Evolutionary conservation across 192 early-diverging fungal species (phyloP), one percentile per base, ranked within the genome.

Genomic region (Backusella circina): DNA sequence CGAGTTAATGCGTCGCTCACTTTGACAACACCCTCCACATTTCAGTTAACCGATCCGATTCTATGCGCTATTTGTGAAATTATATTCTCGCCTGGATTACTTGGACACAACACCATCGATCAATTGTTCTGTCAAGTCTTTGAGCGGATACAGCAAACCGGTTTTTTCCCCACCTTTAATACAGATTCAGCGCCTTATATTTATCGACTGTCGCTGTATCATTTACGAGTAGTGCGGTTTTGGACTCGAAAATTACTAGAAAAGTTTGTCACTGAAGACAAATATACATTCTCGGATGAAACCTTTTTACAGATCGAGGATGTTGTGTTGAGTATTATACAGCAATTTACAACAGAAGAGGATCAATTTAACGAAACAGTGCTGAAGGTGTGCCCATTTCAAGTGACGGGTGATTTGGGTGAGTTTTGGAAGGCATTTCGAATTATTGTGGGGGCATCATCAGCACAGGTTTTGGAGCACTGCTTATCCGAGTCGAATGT

Each of bases 161-260:
- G 57, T 0, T 28, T 28, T 13, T 76, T 70, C 18, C 77, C 72
- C 1, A 74, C 68, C 1, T 65, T 75, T 2, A 47, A 31, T 1
- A 65, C 38, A 4, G 64, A 51, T 7, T 32, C 50, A 13, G 37
- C 33, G 0, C 21, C 61, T n/a, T 75, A 75, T 23, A 4, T 82
- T 3, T 51, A 36, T 21, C 37, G 75, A 1, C 47, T 82, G 16
- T 36, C 61, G 2, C 26, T 82, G 0, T 74, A 79, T 41, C 57
- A 74, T 21, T 57, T 76, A 15, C 67, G 47, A 2, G 47, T 68
- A 15, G 37, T 76, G 12, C 77, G 81, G 0, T 39, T 72, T 9
- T 82, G 77, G 77, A 64, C 77, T 0, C 37, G 77, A 23, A 78
- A 76, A 37, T 54, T 72, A 38, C 0, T 82, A 10, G 74, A 82